Conservation (phyloP, 345 rosid genomes). For the Populus tremula region DNA sequence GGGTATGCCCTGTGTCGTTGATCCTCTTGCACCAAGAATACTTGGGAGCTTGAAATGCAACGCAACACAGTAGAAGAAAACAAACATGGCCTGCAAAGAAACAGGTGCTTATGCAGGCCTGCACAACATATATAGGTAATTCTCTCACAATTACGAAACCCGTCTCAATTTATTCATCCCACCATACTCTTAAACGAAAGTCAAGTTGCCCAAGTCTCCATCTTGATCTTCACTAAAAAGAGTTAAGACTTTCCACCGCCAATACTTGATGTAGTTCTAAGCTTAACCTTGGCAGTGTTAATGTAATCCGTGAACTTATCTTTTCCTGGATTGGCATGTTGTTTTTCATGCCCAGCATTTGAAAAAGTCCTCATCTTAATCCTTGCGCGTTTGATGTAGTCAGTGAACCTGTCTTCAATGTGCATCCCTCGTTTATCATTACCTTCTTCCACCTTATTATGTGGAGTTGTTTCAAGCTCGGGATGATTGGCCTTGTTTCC, state of each 20-base stretch:
- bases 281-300: constrained; percentile 23
- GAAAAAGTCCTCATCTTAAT: constrained; percentile 26
- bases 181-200: background rate
- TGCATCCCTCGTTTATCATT: constrained; percentile 6
- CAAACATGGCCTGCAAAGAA: background rate
- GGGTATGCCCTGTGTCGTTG: too few species aligned
- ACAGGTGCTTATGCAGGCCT: background rate
- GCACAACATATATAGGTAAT: background rate
- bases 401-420: constrained; percentile 26
- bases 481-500: background rate
- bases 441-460: background rate
- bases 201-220: background rate
- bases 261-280: constrained; percentile 23
- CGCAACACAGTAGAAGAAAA: too few species aligned
- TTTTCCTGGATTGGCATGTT: background rate
- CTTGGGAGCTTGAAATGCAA: too few species aligned
- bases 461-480: background rate
- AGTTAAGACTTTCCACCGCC: constrained; percentile 11
- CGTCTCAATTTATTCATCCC: background rate
- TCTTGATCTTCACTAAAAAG: constrained; percentile 15
- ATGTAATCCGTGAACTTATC: constrained; percentile 32
- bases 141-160: constrained; percentile 1
- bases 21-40: too few species aligned
- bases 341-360: constrained; percentile 10
- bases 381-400: constrained; percentile 27